Evolutionary conservation across 495 filamentous ascomycete species (phyloP).

Genomic region (Penicillium bialowiezense): DNA sequence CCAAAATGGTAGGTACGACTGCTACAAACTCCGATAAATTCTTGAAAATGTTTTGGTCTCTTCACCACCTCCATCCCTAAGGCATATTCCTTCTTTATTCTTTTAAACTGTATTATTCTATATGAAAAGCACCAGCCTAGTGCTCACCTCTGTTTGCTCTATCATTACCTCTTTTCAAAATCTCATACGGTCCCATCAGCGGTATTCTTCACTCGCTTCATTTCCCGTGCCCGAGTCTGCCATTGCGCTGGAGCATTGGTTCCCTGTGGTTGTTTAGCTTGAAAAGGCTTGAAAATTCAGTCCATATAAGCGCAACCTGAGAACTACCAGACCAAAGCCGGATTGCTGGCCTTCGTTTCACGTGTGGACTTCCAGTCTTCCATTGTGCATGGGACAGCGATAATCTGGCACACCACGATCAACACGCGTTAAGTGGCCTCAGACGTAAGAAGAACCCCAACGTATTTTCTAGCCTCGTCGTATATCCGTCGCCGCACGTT

Average conservation of each 20-base stretch:
- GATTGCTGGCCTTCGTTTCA: too few relatives aligned
- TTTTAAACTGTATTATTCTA: neutral
- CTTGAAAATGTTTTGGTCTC: neutral
- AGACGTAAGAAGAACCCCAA: too few relatives aligned
- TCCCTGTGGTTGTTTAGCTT: neutral
- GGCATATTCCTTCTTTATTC: neutral
- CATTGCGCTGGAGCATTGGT: slow-evolving; percentile 1
- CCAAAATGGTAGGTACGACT: slow-evolving; percentile 1
- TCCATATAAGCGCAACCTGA: too few relatives aligned
- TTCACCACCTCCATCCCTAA: slow-evolving; percentile 4
- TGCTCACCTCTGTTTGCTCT: neutral
- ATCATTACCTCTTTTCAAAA: neutral
- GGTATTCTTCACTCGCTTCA: slow-evolving; percentile 6
- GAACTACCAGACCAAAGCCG: too few relatives aligned
- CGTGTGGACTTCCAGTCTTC: too few relatives aligned
- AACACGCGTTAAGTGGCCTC: too few relatives aligned
- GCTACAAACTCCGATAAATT: neutral
- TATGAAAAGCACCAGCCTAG: neutral
- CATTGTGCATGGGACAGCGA: too few relatives aligned
- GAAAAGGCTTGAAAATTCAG: neutral
- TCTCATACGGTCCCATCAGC: neutral
- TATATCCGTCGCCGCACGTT: too few relatives aligned
- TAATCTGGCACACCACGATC: too few relatives aligned
- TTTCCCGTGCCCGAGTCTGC: neutral
- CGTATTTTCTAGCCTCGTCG: too few relatives aligned